Conservation (phyloP, 73 alveolate species). For the Vitrella brassicaformis region DNA sequence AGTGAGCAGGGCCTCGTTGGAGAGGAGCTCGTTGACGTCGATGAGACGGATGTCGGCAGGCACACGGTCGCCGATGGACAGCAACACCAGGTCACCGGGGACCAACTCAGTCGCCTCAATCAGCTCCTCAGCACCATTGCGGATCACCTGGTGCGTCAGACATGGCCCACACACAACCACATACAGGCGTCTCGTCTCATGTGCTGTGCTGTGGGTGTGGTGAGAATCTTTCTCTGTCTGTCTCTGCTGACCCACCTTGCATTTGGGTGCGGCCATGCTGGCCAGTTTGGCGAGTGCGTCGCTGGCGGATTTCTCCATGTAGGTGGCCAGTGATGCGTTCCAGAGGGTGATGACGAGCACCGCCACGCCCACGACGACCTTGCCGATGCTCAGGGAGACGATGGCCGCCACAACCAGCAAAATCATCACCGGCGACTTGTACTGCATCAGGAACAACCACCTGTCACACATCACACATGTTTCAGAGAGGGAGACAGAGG, state of each 20-base stretch:
- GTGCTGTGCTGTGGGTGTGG: too few species aligned
- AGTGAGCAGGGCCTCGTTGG: conserved; percentile 1
- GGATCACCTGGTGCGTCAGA: too few species aligned
- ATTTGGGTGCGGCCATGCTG: background rate
- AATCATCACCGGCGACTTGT: background rate
- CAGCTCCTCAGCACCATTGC: too few species aligned
- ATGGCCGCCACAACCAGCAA: background rate
- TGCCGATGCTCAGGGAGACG: background rate
- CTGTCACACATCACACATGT: too few species aligned
- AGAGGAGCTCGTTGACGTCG: background rate
- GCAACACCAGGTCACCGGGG: background rate
- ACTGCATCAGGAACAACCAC: background rate
- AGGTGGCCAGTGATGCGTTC: background rate
- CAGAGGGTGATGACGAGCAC: background rate
- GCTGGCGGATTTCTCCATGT: background rate
- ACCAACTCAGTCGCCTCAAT: too few species aligned
- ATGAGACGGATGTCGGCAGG: background rate
- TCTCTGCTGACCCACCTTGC: too few species aligned
- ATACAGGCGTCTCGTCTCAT: too few species aligned
- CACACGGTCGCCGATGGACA: background rate
- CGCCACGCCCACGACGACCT: background rate
- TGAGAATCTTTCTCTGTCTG: too few species aligned
- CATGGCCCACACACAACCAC: too few species aligned
- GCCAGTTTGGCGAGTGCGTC: conserved; percentile 1
- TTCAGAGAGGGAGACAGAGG: too few species aligned